A percentile compares a stretch with the other conserved stretches of the same genome.
Conservation (phyloP, 1,284 basidiomycete species). For the Ganoderma sinense region DNA sequence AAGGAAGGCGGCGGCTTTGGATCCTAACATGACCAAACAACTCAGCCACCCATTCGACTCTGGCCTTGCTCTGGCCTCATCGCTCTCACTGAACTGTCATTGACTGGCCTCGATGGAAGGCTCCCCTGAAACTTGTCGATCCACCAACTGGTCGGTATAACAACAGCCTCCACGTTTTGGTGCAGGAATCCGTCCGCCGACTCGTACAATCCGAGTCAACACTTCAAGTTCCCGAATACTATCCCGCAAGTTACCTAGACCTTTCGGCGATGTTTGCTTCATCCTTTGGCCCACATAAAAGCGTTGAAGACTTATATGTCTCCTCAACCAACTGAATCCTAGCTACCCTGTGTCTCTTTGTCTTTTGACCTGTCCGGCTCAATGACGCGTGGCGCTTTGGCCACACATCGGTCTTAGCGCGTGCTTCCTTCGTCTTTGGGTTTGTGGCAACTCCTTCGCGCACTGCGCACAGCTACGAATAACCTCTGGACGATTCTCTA, state of each 20-base stretch:
- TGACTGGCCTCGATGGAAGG: no score
- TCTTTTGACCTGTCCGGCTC: neutral
- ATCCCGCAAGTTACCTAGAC: no score
- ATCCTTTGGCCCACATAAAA: no score
- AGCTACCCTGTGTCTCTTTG: neutral
- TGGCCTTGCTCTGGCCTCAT: no score
- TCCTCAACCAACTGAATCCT: neutral
- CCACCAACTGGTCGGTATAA: no score
- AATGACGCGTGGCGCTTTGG: neutral
- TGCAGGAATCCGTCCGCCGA: no score
- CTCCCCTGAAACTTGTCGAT: no score
- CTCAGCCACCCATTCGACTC: neutral
- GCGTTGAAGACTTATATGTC: neutral
- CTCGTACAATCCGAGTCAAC: no score
- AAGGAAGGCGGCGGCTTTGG: neutral
- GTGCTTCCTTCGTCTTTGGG: neutral
- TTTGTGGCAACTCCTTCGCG: neutral
- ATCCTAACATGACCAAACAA: neutral
- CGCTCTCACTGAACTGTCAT: no score
- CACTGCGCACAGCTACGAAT: neutral
- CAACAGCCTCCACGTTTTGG: no score
- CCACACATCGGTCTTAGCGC: neutral
- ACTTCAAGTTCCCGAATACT: no score
- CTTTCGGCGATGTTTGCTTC: no score
- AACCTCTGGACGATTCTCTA: neutral